phyloP scores from a whole-genome alignment of 306 rosid species.

The Cucumis sativus region Cucumber_9930_V3 NC_026661.2:3152001-3152500 shows the following conservation, averaged over 20 bases:
- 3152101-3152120: neutral
- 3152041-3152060: slow-evolving; percentile 15
- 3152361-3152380: neutral
- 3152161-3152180: neutral
- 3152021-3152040: slow-evolving; percentile 5
- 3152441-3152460: no score
- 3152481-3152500: no score
- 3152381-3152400: no score
- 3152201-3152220: neutral
- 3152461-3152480: no score
- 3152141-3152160: neutral
- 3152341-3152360: neutral
- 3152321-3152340: no score
- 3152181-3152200: neutral
- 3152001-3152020: slow-evolving; percentile 11
- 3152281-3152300: no score
- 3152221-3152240: neutral
- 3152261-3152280: no score
- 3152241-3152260: no score
- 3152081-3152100: slow-evolving; percentile 8
- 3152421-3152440: no score
- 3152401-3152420: no score
- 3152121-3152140: neutral
- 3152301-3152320: no score
- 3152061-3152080: neutral